Conservation (phyloP, 75 land plant genomes). For the Pinus albicaulis region DNA sequence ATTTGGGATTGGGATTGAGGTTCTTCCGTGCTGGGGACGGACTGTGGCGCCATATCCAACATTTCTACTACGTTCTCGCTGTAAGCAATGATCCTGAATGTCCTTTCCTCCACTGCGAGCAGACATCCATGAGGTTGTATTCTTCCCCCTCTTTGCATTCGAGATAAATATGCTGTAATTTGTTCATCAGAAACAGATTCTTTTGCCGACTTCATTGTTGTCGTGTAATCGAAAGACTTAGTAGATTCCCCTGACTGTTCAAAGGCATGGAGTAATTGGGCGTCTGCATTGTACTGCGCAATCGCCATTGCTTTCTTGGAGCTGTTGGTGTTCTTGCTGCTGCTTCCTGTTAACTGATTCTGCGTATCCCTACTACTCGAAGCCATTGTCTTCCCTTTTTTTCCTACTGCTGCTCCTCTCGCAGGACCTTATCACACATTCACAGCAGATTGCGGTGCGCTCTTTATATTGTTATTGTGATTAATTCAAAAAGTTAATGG, state of each 20-base stretch:
- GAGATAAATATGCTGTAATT: conserved; percentile 82
- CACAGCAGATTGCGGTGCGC: too few relatives aligned
- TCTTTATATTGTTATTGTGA: too few relatives aligned
- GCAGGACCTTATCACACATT: too few relatives aligned
- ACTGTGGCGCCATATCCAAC: conserved; percentile 62
- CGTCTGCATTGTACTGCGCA: conserved; percentile 86
- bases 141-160: conserved; percentile 87
- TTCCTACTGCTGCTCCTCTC: too few relatives aligned
- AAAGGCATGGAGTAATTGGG: conserved; percentile 82
- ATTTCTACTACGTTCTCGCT: conserved; percentile 74
- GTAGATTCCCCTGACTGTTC: conserved; percentile 84
- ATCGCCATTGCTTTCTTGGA: conserved; percentile 28
- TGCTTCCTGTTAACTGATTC: neutral
- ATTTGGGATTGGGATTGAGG: conserved; percentile 3
- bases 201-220: conserved; percentile 41
- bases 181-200: conserved; percentile 60
- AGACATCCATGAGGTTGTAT: conserved; percentile 93
- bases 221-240: conserved; percentile 82
- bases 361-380: too few relatives aligned
- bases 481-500: too few relatives aligned
- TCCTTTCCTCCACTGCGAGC: conserved; percentile 72
- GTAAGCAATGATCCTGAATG: conserved; percentile 66
- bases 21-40: conserved; percentile 51
- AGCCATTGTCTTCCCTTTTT: too few relatives aligned
- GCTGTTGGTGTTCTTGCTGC: neutral